A percentile compares a stretch with the other conserved stretches of the same genome.
These are phyloP conservation scores for Herpetomonas tarakana DNA, from an alignment of 208 protist genomes.

Conservation along the genomic window DNA sequence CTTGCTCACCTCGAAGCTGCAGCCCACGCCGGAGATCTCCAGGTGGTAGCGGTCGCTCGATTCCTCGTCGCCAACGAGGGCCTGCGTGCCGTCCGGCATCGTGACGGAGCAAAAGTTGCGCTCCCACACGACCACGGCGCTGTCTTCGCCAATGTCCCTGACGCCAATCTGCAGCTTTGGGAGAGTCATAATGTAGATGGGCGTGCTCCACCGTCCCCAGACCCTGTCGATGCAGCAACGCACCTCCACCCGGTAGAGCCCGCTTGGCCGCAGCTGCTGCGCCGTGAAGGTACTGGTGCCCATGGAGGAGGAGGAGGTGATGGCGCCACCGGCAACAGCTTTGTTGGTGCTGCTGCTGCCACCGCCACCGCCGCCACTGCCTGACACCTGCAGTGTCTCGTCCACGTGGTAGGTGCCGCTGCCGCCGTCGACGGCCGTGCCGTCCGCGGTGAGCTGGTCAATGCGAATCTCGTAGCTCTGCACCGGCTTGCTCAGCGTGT, in stretches of 20 bases:
- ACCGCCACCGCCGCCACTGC: neutral
- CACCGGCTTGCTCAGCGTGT: slow-evolving; percentile 30
- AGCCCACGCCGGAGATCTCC: slow-evolving; percentile 68
- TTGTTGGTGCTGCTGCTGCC: neutral
- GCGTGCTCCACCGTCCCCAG: slow-evolving; percentile 86
- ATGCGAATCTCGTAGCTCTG: slow-evolving; percentile 76
- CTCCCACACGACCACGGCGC: slow-evolving; percentile 66
- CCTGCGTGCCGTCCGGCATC: slow-evolving; percentile 57
- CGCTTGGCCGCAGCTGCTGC: slow-evolving; percentile 58
- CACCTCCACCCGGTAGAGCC: slow-evolving; percentile 75
- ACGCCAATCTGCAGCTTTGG: slow-evolving; percentile 69
- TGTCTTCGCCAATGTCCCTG: slow-evolving; percentile 77
- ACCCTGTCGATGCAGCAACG: slow-evolving; percentile 77
- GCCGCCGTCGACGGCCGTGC: slow-evolving; percentile 25
- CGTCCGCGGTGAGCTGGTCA: slow-evolving; percentile 65
- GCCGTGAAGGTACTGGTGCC: slow-evolving; percentile 38
- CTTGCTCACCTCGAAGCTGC: slow-evolving; percentile 67
- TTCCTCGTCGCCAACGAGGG: slow-evolving; percentile 45
- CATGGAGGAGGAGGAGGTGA: neutral
- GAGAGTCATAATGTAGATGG: slow-evolving; percentile 75
- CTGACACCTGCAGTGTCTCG: slow-evolving; percentile 19
- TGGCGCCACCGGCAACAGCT: slow-evolving; percentile 12
- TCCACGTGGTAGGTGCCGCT: slow-evolving; percentile 40
- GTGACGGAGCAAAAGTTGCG: slow-evolving; percentile 43
- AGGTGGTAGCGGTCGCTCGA: slow-evolving; percentile 64